Conservation (phyloP, 148 eudicot species). For the Diospyros kaki region DNA sequence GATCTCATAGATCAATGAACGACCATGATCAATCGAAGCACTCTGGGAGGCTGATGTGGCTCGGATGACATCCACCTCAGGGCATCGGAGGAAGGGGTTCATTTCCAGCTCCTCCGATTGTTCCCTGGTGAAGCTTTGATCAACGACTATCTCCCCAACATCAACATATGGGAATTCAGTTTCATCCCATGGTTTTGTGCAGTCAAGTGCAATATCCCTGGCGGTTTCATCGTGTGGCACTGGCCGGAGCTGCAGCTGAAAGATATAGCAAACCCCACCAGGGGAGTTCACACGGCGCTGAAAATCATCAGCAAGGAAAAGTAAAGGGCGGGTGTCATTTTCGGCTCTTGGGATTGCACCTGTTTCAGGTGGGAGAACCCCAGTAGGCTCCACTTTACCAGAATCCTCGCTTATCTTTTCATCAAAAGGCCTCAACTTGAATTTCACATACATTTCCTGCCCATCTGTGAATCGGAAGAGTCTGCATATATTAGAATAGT, state of each 20-base stretch:
- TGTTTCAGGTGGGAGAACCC: conserved; percentile 55
- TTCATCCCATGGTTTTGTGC: conserved; percentile 58
- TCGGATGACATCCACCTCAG: conserved; percentile 40
- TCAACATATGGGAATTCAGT: conserved; percentile 32
- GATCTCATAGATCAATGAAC: conserved; percentile 43
- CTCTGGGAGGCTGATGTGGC: conserved; percentile 52
- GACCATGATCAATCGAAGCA: conserved; percentile 55
- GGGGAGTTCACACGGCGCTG: conserved; percentile 35
- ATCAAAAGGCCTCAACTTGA: conserved; percentile 43
- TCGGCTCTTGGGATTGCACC: conserved; percentile 46
- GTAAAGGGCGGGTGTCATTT: conserved; percentile 41
- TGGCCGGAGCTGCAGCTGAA: conserved; percentile 36
- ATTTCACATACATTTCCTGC: conserved; percentile 49
- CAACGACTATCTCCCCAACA: conserved; percentile 37
- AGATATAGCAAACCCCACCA: conserved; percentile 35
- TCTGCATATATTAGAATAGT: conserved; percentile 53
- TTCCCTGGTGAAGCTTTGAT: conserved; percentile 29
- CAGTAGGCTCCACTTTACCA: conserved; percentile 39
- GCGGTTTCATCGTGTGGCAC: conserved; percentile 29
- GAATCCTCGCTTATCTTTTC: conserved; percentile 31
- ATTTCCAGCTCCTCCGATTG: conserved; percentile 37
- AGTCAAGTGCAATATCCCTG: conserved; percentile 36
- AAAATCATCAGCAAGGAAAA: conserved; percentile 50
- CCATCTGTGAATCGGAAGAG: conserved; percentile 44
- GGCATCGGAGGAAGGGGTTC: conserved; percentile 39